Base-by-base conservation (phyloP, 2,329 filamentous ascomycete species). In the Claviceps spartinae region DNA sequence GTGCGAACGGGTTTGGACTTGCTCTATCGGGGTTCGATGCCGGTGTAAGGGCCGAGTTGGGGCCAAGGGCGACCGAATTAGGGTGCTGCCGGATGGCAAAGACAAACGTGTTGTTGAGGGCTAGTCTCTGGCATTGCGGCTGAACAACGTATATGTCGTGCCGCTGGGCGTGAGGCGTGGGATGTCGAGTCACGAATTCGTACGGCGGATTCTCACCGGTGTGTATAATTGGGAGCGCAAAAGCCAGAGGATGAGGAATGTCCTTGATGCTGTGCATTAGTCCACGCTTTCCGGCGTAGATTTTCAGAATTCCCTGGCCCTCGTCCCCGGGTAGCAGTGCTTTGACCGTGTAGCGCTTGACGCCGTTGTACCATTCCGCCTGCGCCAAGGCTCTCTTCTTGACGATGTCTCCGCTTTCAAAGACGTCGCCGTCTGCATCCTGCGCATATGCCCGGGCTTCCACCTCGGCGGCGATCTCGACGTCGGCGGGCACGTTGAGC, bases 211-310 rank as follows among this genome's bases (percentile, higher is more conserved):
- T 98, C 60, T 91, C 86, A 54, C 93, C 93, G 0, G 82, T 85
- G 67, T 98, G 93, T 40, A 88, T 79, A 49, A 98, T 82, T 1
- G 93, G 91, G n/a, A 98, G 70, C 3, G 89, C 82, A 57, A 97
- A 83, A 0, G 91, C 90, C 51, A 98, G 72, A 2, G 90, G 84
- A 63, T 98, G 91, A 7, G 93, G 90, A 52, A 96, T 96, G 64
- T 96, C 88, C 66, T 93, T 93, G 72, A 93, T 91, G 57, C 87
- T 94, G 69, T 97, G 93, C 90, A 97, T 97, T 51, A 98, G 75
- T 0, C 94, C 94, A 56, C 90, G 82, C 67, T 90, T 93, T 54
- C 94, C 93, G 13, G 90, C 91, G 66, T 96, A 98, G 38, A 98
- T 74, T 66, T 94, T 96, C 53, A 98, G 72, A 13, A 85, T 79